A percentile compares a stretch with the other conserved stretches of the same genome.
phyloP scores from a whole-genome alignment of 176 grass and related monocot species.

The Alopecurus myosuroides region DNA sequence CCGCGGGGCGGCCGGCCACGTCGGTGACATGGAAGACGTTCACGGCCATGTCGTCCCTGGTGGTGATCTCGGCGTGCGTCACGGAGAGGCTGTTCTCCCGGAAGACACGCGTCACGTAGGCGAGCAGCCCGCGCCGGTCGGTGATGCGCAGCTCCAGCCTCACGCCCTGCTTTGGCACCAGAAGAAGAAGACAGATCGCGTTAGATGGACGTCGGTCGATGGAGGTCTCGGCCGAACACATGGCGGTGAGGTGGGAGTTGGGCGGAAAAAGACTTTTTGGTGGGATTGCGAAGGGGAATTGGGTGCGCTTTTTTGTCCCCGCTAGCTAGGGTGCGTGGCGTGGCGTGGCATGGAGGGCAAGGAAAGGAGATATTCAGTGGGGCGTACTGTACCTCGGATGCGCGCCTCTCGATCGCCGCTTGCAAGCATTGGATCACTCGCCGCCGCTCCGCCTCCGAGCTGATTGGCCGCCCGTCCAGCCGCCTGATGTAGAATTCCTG shows the following conservation, averaged over 20 bases:
- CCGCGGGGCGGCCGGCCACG: conserved; percentile 46
- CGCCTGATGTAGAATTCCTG: conserved; percentile 80
- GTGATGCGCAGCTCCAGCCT: conserved; percentile 66
- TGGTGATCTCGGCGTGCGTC: conserved; percentile 72
- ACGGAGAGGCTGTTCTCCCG: conserved; percentile 85
- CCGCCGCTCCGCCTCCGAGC: conserved; percentile 73
- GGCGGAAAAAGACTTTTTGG: conserved; percentile 24
- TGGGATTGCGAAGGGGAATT: background rate
- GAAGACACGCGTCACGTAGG: conserved; percentile 85
- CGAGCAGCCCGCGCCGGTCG: conserved; percentile 74
- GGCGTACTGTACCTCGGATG: conserved; percentile 59
- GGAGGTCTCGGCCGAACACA: conserved; percentile 17
- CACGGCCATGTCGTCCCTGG: conserved; percentile 55
- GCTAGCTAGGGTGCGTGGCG: conserved; percentile 28
- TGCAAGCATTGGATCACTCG: conserved; percentile 77
- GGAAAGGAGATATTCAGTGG: conserved; percentile 29
- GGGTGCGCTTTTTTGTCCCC: background rate
- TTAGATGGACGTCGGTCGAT: conserved; percentile 1
- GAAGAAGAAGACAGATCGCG: background rate
- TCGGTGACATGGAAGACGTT: conserved; percentile 85
- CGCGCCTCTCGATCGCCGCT: conserved; percentile 77
- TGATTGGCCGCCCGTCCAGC: conserved; percentile 66
- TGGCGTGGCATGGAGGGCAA: conserved; percentile 47
- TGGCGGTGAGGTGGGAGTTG: conserved; percentile 29
- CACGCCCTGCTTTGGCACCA: conserved; percentile 55